Conservation (phyloP, 495 filamentous ascomycete species). For the Astrocystis sublimbata region DNA sequence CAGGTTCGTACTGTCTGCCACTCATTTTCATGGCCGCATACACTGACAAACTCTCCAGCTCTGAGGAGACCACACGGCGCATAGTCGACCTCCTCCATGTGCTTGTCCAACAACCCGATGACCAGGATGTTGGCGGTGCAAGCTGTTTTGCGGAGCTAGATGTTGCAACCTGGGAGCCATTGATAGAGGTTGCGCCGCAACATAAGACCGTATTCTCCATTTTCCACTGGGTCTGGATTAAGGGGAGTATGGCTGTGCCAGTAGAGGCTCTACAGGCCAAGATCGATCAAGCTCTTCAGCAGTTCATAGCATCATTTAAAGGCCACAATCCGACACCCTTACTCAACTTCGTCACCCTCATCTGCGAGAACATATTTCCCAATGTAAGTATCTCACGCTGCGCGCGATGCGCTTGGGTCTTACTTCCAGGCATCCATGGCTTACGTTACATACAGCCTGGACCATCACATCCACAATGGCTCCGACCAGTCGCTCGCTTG, state of each 20-base stretch:
- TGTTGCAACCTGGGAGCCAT: slow-evolving; percentile 47
- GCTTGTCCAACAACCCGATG: slow-evolving; percentile 39
- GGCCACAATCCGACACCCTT: slow-evolving; percentile 54
- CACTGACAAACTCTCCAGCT: slow-evolving; percentile 41
- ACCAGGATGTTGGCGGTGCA: slow-evolving; percentile 45
- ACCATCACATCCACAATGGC: slow-evolving; percentile 44
- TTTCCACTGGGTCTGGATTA: slow-evolving; percentile 55
- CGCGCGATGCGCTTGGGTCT: no score
- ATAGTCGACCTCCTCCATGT: slow-evolving; percentile 56
- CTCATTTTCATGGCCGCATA: background rate
- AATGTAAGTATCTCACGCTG: slow-evolving; percentile 41
- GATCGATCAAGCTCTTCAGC: slow-evolving; percentile 47
- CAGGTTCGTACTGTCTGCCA: slow-evolving; percentile 45
- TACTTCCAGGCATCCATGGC: background rate
- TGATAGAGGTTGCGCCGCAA: slow-evolving; percentile 55
- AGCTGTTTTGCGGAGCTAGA: slow-evolving; percentile 38
- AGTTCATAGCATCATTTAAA: slow-evolving; percentile 50
- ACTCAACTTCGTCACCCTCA: slow-evolving; percentile 45
- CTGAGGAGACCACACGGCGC: slow-evolving; percentile 49
- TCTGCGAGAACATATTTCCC: slow-evolving; percentile 44
- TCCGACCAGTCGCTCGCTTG: slow-evolving; percentile 39
- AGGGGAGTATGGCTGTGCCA: slow-evolving; percentile 26
- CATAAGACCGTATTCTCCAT: slow-evolving; percentile 52
- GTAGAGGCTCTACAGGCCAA: slow-evolving; percentile 30
- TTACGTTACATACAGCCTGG: slow-evolving; percentile 27